Conservation (phyloP, 257 asterid species). For the Verbascum thapsus region DNA sequence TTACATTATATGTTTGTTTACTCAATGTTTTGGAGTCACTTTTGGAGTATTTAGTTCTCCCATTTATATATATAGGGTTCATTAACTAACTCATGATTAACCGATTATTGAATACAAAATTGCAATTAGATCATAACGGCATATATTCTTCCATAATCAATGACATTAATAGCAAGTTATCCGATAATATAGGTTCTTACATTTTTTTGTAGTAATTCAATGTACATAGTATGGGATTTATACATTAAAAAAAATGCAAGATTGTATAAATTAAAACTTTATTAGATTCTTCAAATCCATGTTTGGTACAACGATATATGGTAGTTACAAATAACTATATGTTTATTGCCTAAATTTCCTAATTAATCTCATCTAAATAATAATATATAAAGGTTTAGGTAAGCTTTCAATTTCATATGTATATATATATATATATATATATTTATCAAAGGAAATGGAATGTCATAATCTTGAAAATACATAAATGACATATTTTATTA, state of each 20-base stretch:
- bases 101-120: neutral
- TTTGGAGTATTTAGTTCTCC: constrained; percentile 21
- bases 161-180: neutral
- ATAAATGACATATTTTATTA: neutral
- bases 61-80: constrained; percentile 15
- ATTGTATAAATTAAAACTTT: neutral
- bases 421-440: no score
- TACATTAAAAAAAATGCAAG: neutral
- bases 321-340: constrained; percentile 26
- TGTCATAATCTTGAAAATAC: neutral
- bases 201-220: constrained; percentile 15
- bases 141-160: neutral
- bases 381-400: constrained; percentile 25
- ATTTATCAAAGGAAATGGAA: neutral
- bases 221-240: constrained; percentile 22
- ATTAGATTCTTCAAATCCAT: constrained; percentile 30
- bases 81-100: neutral
- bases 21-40: no score
- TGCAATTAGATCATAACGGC: neutral
- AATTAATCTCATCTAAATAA: constrained; percentile 23
- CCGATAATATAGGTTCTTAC: constrained; percentile 14
- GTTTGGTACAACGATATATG: constrained; percentile 31
- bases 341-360: constrained; percentile 8
- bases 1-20: no score
- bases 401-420: constrained; percentile 2